Percentiles rank a stretch among this genome's conserved stretches.
Evolutionary conservation across 129 eudicot species (phyloP).

Genomic region (Glebionis coronaria): DNA sequence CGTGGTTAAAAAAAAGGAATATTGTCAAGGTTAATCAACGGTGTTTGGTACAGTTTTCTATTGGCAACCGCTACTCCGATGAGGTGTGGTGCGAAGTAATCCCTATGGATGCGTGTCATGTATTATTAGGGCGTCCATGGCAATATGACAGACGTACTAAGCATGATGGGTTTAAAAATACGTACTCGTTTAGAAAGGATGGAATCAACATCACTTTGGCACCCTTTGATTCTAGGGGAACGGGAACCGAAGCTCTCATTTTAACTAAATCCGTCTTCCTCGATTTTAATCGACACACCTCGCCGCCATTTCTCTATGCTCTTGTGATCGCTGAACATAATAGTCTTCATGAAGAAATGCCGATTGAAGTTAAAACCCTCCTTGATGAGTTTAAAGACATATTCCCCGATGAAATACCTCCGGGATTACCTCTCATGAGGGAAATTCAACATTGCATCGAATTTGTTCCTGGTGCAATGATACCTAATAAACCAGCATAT

Average conservation of each 20-base stretch:
- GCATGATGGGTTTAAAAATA: conserved; percentile 8
- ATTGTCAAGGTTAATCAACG: neutral
- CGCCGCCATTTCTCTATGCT: neutral
- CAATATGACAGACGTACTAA: neutral
- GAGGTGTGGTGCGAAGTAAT: conserved; percentile 4
- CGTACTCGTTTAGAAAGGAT: neutral
- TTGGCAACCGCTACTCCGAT: neutral
- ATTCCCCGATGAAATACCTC: neutral
- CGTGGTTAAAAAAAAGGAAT: conserved; percentile 1
- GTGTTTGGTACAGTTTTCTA: neutral
- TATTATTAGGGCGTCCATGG: neutral
- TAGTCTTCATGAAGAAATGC: neutral
- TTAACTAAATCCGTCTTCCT: neutral
- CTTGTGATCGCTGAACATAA: neutral
- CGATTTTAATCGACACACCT: neutral
- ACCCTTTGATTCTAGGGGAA: neutral
- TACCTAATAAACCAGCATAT: conserved; percentile 10
- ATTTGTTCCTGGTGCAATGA: neutral
- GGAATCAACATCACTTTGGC: neutral
- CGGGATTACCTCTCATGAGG: neutral
- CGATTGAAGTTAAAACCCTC: neutral
- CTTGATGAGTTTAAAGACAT: neutral
- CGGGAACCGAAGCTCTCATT: neutral
- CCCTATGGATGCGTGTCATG: neutral
- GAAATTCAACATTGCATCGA: conserved; percentile 11